Evolutionary conservation across 148 eudicot species (phyloP), one percentile per base, ranked within the genome.

Genomic region (Agrostemma githago): DNA sequence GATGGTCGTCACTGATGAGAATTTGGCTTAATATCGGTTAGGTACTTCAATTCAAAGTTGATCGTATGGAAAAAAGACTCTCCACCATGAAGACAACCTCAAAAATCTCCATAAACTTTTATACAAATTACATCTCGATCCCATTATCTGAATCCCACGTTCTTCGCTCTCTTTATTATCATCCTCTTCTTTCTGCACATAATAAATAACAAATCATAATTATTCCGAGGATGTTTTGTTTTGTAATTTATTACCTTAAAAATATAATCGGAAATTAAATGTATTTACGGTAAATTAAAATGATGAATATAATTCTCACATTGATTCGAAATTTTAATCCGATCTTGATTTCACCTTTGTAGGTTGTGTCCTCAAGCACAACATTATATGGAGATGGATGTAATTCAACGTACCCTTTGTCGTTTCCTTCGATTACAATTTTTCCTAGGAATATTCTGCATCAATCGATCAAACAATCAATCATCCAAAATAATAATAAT

Each of bases 291-390:
- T 20, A 15, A 16, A 7, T 5, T 15, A n/a, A 41, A 15, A 69
- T 72, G 14, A 40, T 72, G 14, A 40, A 68, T n/a, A n/a, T n/a
- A n/a, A n/a, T 74, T 4, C 88, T 83, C 26, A 90, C 98, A 60
- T 84, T 74, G 21, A 82, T 77, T 12, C 74, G 68, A 76, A 82
- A 91, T 72, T 79, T 86, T 12, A 91, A 74, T 2, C 94, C 98
- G 14, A 93, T 79, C 78, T 84, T 91, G 57, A 93, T 84, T 75
- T 93, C 77, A 59, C 98, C 98, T 74, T 84, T 84, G 84, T 83
- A 93, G 34, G 98, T 83, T 21, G 87, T 86, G 72, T 93, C 98
- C 72, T 93, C 88, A 19, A 87, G 86, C 41, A 89, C 89, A 63
- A 93, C 88, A 46, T 91, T 93, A 74, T 89, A 87, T 43, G 82